Base-by-base conservation (phyloP, 2,329 filamentous ascomycete species). In the Beauveria varroae region DNA sequence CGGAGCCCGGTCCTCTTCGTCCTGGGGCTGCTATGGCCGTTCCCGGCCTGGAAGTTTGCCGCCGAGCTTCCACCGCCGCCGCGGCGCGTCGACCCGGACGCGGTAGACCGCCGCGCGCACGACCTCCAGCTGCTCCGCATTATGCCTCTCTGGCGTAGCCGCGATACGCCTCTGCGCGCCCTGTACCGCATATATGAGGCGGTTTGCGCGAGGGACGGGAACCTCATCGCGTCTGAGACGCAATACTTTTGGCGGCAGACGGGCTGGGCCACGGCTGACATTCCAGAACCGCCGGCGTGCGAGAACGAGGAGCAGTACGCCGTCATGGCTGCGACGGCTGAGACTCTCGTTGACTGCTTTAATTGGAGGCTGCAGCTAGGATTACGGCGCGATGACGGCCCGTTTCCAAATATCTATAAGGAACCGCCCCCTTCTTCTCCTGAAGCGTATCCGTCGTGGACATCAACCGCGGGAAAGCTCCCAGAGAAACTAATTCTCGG, bases 141-240 rank as follows among this genome's bases (percentile, higher is more conserved):
- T n/a, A 55, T 65, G 58, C 56, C 63, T 4, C 28, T 66, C 12
- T 67, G 63, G 63, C 41, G 61, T n/a, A 55, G 62, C 56, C 68
- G 69, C 46, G 68, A 70, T 58, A 70, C 67, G 50, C 63, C 64
- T n/a, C 64, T 65, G 44, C 61, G 69, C 22, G 65, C 69, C 30
- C 65, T 70, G 44, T 70, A 67, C 57, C 67, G 68, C 18, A 62
- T 70, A 3, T 70, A 70, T 54, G 68, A 71, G 60, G 67, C 66
- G 16, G 62, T 69, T n/a, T 69, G 67, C 56, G 66, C 66, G 40
- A 62, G 62, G 12, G 64, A 70, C 57, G 68, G 67, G 10, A 43
- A 59, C 6, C 61, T 68, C 24, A 65, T 69, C 8, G 63, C 65
- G 22, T 69, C 67, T 34, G 68, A 69, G 62, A 65, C 65, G 12